Evolutionary conservation across 495 filamentous ascomycete species (phyloP), one percentile per base, ranked within the genome.

Genomic region (Podospora tetraspora): DNA sequence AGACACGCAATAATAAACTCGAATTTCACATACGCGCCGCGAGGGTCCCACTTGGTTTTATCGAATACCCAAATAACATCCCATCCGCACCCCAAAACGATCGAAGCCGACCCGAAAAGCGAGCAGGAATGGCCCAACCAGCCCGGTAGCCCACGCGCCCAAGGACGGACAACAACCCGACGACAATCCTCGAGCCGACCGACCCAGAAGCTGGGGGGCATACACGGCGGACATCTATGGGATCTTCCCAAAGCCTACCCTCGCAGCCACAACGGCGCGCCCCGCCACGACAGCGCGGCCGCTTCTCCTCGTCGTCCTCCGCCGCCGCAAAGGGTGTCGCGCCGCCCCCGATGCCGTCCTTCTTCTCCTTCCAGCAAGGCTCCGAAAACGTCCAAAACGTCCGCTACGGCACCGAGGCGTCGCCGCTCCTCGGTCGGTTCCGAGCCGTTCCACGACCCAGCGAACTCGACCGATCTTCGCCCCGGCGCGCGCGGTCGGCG

Each of bases 351-450:
- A 66, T 87, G 84, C 85, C 85, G 63, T 77, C 81, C 34, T 87
- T 89, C 80, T 88, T 89, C 77, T 81, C 82, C 73, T 89, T 89
- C 73, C 84, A 87, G 67, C 86, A 85, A 67, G 87, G 86, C 67
- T 81, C 79, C 68, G 85, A 86, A 75, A 79, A 77, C 60, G 80
- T 77, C 37, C 78, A 76, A 64, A 79, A 79, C 64, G 73, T 71
- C 64, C 77, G 74, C 27, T 78, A 74, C 67, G 73, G 69, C 30
- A 71, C 77, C 64, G 79, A 81, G 73, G 73, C 82, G 9, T 83
- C 84, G 43, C 85, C 86, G 3, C 73, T 89, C 25, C 82, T 88
- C 0, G 87, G 87, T 61, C 83, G 87, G 27, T 89, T 86, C 74
- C 84, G 86, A 66, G 87, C 86, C 32, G 83, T 89, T 25, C 85